A percentile compares a stretch with the other conserved stretches of the same genome.
Evolutionary conservation across 106 monocot species (phyloP).

Genomic region (Allium cepa): DNA sequence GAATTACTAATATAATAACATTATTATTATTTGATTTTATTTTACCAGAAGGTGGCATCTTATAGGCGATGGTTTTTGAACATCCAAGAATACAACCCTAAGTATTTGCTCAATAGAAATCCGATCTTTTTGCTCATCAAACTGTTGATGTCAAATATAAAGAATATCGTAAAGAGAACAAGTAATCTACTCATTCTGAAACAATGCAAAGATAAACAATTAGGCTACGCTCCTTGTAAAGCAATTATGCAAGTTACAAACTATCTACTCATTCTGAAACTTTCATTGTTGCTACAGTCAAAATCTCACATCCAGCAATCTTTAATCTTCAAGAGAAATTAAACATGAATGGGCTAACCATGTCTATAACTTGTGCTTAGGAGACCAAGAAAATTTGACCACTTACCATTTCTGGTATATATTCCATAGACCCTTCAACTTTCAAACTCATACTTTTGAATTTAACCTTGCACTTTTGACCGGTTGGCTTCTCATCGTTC

Average conservation of each 20-base stretch:
- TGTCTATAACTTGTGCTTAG: neutral
- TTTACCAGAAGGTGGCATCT: constrained; percentile 7
- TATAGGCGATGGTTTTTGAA: constrained; percentile 43
- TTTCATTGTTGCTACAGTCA: too few species aligned
- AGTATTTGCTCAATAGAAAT: constrained; percentile 87
- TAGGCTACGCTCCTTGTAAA: too few species aligned
- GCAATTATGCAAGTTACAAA: too few species aligned
- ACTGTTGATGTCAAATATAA: too few species aligned
- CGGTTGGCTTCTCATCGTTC: constrained; percentile 52
- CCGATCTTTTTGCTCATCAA: too few species aligned
- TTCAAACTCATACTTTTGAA: constrained; percentile 88
- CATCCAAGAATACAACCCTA: constrained; percentile 77
- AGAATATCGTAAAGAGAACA: too few species aligned
- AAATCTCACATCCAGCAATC: too few species aligned
- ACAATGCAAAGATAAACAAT: too few species aligned
- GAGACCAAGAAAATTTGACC: neutral
- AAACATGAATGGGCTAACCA: too few species aligned
- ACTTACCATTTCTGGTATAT: constrained; percentile 78
- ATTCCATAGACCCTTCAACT: constrained; percentile 76
- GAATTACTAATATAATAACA: constrained; percentile 1
- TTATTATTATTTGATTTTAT: too few species aligned
- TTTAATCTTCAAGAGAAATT: too few species aligned
- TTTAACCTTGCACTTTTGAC: constrained; percentile 74
- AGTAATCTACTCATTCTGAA: constrained; percentile 70
- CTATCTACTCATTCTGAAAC: too few species aligned